Conservation (phyloP, 2,329 filamentous ascomycete genomes). For the Penicillium sp. region DNA sequence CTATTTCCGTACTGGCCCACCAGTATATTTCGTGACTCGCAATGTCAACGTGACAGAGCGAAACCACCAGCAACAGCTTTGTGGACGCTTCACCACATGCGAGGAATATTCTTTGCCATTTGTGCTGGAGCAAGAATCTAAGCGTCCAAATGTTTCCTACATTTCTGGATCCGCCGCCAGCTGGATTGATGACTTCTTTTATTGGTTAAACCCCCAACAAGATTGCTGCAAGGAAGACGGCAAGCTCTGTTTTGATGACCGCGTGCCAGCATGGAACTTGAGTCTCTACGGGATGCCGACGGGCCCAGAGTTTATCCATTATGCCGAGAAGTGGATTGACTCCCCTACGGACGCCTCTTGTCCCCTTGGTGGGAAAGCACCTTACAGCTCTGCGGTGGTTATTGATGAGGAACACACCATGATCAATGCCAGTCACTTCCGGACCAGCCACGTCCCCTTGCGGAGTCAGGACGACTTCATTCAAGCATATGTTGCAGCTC, state of each 20-base stretch:
- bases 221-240: constrained; percentile 73
- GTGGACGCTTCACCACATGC: constrained; percentile 88
- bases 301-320: constrained; percentile 84
- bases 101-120: constrained; percentile 81
- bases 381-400: constrained; percentile 82
- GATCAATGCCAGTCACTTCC: constrained; percentile 84
- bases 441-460: constrained; percentile 83
- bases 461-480: constrained; percentile 92
- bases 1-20: constrained; percentile 88
- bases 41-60: constrained; percentile 77
- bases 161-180: constrained; percentile 85
- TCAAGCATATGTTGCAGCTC: constrained; percentile 80
- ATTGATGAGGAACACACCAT: constrained; percentile 67
- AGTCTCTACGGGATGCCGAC: constrained; percentile 90
- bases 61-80: constrained; percentile 78
- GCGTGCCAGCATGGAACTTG: constrained; percentile 82
- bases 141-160: constrained; percentile 82
- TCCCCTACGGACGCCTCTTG: constrained; percentile 81
- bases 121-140: constrained; percentile 89
- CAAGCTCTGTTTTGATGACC: constrained; percentile 74
- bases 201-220: constrained; percentile 88
- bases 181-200: constrained; percentile 96
- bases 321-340: constrained; percentile 78
- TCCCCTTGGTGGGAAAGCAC: constrained; percentile 81
- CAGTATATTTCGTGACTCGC: constrained; percentile 92